phyloP scores from a whole-genome alignment of 169 alveolate species.

The Cryptosporidium xiaoi region DNA sequence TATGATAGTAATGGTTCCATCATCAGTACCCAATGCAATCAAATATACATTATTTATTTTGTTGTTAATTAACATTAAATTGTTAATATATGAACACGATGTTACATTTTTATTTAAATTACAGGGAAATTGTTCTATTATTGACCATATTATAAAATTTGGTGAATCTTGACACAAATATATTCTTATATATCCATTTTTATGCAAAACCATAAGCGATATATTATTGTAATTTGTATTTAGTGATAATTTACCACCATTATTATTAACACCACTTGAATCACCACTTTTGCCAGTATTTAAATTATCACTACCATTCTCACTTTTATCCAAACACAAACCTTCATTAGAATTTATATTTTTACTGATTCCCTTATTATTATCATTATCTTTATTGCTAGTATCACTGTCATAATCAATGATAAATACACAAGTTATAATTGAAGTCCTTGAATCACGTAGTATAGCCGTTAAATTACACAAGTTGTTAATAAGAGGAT shows the following conservation, averaged over 20 bases:
- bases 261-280: no score
- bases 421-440: constrained; percentile 19
- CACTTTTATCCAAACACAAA: not conserved
- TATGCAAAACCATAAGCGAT: constrained; percentile 25
- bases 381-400: not conserved
- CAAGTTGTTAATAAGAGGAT: not conserved
- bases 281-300: no score
- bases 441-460: constrained; percentile 46
- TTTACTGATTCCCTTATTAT: not conserved
- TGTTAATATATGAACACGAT: constrained; percentile 26
- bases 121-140: constrained; percentile 55
- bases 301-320: not conserved
- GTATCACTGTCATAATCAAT: constrained; percentile 16
- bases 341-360: not conserved
- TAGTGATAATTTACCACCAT: constrained; percentile 1
- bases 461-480: constrained; percentile 66
- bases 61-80: constrained; percentile 1
- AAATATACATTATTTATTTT: not conserved
- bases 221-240: constrained; percentile 13
- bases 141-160: constrained; percentile 50
- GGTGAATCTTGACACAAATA: constrained; percentile 66
- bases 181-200: constrained; percentile 43
- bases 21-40: constrained; percentile 25
- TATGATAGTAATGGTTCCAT: constrained; percentile 23
- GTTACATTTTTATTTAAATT: not conserved